Conservation (phyloP, 805 yeast species). For the Ogataea populi-albae region DNA sequence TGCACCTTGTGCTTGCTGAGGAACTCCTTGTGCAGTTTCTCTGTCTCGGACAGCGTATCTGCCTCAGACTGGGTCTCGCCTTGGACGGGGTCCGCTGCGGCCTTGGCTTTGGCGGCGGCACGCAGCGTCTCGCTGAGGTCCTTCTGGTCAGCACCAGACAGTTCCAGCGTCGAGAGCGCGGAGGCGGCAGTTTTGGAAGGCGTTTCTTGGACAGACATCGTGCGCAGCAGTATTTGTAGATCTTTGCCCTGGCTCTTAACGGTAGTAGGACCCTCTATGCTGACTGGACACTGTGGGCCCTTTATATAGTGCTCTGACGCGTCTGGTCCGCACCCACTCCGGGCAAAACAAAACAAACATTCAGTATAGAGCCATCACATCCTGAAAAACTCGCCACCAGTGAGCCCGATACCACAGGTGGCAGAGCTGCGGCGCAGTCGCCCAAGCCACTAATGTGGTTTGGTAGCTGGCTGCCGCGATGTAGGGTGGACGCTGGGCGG, state of each 20-base stretch:
- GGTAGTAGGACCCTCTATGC: constrained; percentile 1
- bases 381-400: too few species aligned
- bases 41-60: constrained; percentile 19
- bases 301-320: constrained; percentile 13
- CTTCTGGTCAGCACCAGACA: constrained; percentile 39
- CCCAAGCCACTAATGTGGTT: too few species aligned
- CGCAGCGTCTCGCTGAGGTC: constrained; percentile 41
- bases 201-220: constrained; percentile 61
- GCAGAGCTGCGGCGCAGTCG: too few species aligned
- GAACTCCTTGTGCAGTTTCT: constrained; percentile 50
- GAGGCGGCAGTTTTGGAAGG: constrained; percentile 65
- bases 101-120: constrained; percentile 39
- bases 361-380: too few species aligned
- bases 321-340: constrained; percentile 3
- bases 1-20: constrained; percentile 62
- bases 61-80: constrained; percentile 7
- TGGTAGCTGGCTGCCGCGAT: too few species aligned
- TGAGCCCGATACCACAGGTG: too few species aligned
- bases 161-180: constrained; percentile 51
- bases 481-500: too few species aligned
- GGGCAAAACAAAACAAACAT: constrained; percentile 9
- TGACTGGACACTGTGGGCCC: constrained; percentile 3
- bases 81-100: constrained; percentile 20
- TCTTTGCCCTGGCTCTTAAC: too few species aligned
- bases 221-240: neutral